Percentiles rank a stretch among this genome's conserved stretches.
phyloP scores from a whole-genome alignment of 2,329 filamentous ascomycete species.

The Emericellopsis atlantica region DNA sequence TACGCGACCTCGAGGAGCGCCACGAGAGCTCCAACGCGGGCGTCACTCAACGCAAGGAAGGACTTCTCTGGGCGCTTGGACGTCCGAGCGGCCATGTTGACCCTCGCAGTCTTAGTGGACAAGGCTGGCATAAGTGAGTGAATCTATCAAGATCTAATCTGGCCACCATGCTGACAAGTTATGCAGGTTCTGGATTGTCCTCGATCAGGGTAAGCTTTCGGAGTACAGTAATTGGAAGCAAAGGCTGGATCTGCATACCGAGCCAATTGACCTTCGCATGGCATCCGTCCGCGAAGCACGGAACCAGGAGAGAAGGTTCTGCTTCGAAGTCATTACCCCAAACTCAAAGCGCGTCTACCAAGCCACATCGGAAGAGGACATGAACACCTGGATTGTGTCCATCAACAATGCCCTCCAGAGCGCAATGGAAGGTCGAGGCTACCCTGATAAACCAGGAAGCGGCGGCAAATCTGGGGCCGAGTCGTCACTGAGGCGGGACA shows the following conservation, averaged over 20 bases:
- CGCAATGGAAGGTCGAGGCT: slow-evolving; percentile 73
- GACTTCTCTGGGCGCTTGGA: slow-evolving; percentile 86
- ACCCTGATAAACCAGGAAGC: slow-evolving; percentile 35
- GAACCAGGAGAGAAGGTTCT: slow-evolving; percentile 88
- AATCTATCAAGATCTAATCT: not conserved
- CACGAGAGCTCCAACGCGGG: slow-evolving; percentile 38
- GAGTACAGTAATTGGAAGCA: slow-evolving; percentile 99
- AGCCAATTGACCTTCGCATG: slow-evolving; percentile 93
- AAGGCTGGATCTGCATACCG: slow-evolving; percentile 90
- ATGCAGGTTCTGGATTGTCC: slow-evolving; percentile 90
- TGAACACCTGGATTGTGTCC: slow-evolving; percentile 90
- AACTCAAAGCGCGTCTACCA: slow-evolving; percentile 95
- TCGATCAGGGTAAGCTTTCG: slow-evolving; percentile 91
- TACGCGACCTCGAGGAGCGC: slow-evolving; percentile 83
- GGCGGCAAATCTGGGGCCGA: slow-evolving; percentile 22
- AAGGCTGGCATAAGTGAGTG: slow-evolving; percentile 94
- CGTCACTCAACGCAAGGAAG: slow-evolving; percentile 70
- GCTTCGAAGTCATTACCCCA: slow-evolving; percentile 96
- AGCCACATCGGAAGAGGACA: slow-evolving; percentile 93
- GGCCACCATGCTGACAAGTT: slow-evolving; percentile 6
- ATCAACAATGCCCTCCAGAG: slow-evolving; percentile 97
- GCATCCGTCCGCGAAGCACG: slow-evolving; percentile 92
- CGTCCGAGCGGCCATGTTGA: slow-evolving; percentile 89
- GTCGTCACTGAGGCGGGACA: slow-evolving; percentile 63
- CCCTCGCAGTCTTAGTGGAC: slow-evolving; percentile 88